Evolutionary conservation across 306 rosid species (phyloP).

Genomic region (Fragaria vesca): DNA sequence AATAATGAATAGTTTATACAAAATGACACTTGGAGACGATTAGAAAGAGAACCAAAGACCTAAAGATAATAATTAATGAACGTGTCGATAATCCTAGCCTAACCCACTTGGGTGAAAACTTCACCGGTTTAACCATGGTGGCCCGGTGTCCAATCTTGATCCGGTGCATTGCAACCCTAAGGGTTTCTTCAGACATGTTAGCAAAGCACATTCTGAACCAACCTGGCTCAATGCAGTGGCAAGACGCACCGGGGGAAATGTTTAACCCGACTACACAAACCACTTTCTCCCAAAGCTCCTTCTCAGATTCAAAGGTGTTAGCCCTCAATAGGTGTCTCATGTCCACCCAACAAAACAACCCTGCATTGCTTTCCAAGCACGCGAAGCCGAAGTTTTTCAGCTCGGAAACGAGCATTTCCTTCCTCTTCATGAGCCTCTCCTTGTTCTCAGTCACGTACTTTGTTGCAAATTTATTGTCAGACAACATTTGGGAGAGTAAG

Average conservation of each 20-base stretch:
- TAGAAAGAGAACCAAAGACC: too few relatives aligned
- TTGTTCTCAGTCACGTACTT: conserved; percentile 45
- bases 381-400: conserved; percentile 48
- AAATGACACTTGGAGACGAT: too few relatives aligned
- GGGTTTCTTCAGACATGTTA: conserved; percentile 63
- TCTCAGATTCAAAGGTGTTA: conserved; percentile 65
- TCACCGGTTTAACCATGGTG: background rate
- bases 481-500: conserved; percentile 46
- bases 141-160: conserved; percentile 27
- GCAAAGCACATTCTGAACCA: conserved; percentile 94
- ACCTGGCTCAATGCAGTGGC: conserved; percentile 84
- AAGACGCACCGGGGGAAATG: conserved; percentile 79
- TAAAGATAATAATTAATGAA: too few relatives aligned
- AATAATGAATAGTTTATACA: too few relatives aligned
- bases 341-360: conserved; percentile 89
- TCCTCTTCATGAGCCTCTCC: conserved; percentile 46
- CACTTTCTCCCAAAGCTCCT: conserved; percentile 66
- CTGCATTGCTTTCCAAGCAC: conserved; percentile 69
- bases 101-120: conserved; percentile 31
- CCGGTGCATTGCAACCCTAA: conserved; percentile 58
- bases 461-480: conserved; percentile 41
- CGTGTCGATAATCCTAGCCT: background rate
- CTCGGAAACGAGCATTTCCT: conserved; percentile 47
- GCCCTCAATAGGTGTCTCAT: conserved; percentile 56
- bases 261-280: conserved; percentile 53